phyloP scores from a whole-genome alignment of 192 early-diverging fungal species.

The Podila horticola region DNA sequence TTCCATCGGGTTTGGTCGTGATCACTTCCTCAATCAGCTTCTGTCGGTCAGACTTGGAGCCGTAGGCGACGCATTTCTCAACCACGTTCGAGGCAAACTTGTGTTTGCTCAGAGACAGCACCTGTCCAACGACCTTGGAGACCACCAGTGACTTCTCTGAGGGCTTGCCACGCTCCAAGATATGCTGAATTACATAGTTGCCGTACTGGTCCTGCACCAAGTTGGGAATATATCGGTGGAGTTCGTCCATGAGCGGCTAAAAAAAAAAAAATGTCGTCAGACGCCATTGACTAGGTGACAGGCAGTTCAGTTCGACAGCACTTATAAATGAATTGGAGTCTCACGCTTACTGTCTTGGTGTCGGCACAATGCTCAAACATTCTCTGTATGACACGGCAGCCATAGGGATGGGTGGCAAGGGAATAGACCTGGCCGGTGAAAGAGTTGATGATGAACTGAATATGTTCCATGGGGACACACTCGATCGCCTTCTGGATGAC shows the following conservation, averaged over 20 bases:
- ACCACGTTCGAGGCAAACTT: conserved; percentile 99
- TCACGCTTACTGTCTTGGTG: conserved; percentile 69
- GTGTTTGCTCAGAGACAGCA: conserved; percentile 94
- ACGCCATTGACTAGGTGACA: background rate
- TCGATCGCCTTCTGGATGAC: conserved; percentile 99
- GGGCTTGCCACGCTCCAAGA: conserved; percentile 92
- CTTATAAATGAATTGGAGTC: background rate
- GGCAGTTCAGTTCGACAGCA: background rate
- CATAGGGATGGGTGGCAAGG: conserved; percentile 98
- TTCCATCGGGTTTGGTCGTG: conserved; percentile 85
- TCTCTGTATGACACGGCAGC: conserved; percentile 98
- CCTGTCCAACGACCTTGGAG: conserved; percentile 90
- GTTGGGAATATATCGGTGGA: conserved; percentile 91
- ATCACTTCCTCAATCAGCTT: conserved; percentile 94
- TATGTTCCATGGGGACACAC: conserved; percentile 91
- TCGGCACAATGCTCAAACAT: conserved; percentile 99
- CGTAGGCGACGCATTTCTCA: conserved; percentile 97
- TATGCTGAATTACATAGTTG: conserved; percentile 99
- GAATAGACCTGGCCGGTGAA: conserved; percentile 97
- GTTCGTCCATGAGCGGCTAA: conserved; percentile 90
- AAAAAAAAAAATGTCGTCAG: background rate
- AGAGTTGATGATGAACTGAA: conserved; percentile 96
- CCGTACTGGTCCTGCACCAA: conserved; percentile 99
- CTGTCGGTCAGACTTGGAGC: conserved; percentile 87
- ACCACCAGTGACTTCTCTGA: conserved; percentile 90